These are phyloP conservation scores for Aspergillus viridinutans DNA, from an alignment of 2,329 filamentous ascomycete genomes.

Conservation along the genomic window DNA sequence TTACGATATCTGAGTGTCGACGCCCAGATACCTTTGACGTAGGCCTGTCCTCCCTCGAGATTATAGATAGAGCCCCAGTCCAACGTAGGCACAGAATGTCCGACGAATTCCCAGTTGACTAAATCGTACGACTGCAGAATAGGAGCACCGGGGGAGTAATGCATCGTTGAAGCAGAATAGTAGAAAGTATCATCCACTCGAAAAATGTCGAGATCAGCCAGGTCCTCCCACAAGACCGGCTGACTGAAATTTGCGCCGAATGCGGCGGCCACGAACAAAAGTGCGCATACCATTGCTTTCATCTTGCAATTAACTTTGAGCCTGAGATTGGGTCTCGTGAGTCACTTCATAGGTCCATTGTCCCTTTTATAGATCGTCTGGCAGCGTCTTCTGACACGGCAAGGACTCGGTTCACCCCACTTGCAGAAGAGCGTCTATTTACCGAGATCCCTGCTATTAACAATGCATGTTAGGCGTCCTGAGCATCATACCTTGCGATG, in stretches of 20 bases:
- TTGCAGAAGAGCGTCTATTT: neutral
- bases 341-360: neutral
- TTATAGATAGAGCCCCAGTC: slow-evolving; percentile 49
- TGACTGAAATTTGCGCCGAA: neutral
- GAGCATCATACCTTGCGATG: neutral
- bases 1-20: slow-evolving; percentile 51
- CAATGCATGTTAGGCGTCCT: neutral
- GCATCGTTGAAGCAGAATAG: slow-evolving; percentile 54
- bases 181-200: slow-evolving; percentile 50
- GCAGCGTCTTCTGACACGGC: neutral
- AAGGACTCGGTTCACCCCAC: neutral
- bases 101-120: slow-evolving; percentile 47
- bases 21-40: slow-evolving; percentile 55
- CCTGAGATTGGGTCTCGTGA: neutral
- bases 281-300: neutral
- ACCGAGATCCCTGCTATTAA: neutral
- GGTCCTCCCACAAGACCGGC: slow-evolving; percentile 54
- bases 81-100: slow-evolving; percentile 45
- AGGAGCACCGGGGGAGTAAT: slow-evolving; percentile 55
- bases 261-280: neutral
- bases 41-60: slow-evolving; percentile 43
- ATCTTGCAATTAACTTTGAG: neutral
- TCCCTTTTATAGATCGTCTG: neutral
- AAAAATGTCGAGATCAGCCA: slow-evolving; percentile 54
- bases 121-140: slow-evolving; percentile 55